These are phyloP conservation scores for Oryza punctata DNA, from an alignment of 176 grass and related monocot genomes.

Conservation along the genomic window DNA sequence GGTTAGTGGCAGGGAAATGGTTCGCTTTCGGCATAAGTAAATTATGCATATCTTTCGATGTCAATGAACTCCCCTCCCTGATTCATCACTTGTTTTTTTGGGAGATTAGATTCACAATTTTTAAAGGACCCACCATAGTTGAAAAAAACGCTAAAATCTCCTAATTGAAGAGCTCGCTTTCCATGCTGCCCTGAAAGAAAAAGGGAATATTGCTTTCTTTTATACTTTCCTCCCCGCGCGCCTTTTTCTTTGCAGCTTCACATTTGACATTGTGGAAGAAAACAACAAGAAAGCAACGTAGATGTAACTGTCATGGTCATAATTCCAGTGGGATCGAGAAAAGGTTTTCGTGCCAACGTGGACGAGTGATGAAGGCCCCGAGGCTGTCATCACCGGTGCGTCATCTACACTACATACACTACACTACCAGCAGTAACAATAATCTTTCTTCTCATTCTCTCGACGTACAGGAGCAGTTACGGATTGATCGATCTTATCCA, in stretches of 20 bases:
- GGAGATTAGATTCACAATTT: not conserved
- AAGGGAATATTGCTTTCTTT: not conserved
- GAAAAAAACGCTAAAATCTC: slow-evolving; percentile 13
- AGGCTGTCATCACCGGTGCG: slow-evolving; percentile 3
- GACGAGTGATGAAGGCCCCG: slow-evolving; percentile 8
- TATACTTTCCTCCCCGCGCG: not conserved
- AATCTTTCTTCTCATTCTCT: not conserved
- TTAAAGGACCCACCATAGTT: not conserved
- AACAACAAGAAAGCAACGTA: slow-evolving; percentile 23
- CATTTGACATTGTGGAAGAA: slow-evolving; percentile 42
- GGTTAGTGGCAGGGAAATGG: slow-evolving; percentile 31
- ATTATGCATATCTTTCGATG: not conserved
- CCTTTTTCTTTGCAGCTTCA: slow-evolving; percentile 34
- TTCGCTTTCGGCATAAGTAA: slow-evolving; percentile 38
- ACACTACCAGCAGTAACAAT: not conserved
- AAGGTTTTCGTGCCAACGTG: not conserved
- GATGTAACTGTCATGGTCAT: slow-evolving; percentile 19
- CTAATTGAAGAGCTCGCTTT: not conserved
- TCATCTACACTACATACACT: not conserved
- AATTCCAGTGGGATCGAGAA: slow-evolving; percentile 13
- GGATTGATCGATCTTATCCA: not conserved
- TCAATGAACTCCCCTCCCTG: not conserved
- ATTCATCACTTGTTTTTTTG: not conserved
- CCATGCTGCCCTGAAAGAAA: not conserved
- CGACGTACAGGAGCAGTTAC: not conserved